phyloP scores from a whole-genome alignment of 495 filamentous ascomycete species.

The Thermothielavioides terrestris region DNA sequence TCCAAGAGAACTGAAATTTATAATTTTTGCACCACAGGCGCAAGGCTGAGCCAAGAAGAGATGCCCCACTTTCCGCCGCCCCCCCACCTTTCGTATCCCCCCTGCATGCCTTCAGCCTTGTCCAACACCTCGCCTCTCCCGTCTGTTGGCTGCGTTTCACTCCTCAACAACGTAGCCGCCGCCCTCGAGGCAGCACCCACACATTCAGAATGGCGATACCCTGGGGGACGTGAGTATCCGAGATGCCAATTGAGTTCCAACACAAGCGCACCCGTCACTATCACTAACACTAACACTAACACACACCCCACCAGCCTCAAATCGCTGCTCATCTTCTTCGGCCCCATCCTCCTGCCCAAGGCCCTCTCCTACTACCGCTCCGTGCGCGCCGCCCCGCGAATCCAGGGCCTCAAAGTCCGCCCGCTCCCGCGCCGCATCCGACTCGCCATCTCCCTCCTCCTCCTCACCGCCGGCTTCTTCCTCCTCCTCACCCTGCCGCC shows the following conservation, averaged over 20 bases:
- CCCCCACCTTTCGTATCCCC: background rate
- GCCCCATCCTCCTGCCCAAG: constrained; percentile 71
- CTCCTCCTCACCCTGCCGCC: constrained; percentile 57
- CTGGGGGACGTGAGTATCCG: constrained; percentile 43
- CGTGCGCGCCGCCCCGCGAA: constrained; percentile 38
- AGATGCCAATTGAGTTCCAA: too few relatives aligned
- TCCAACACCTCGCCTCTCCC: constrained; percentile 16
- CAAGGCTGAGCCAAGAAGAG: background rate
- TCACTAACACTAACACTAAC: background rate
- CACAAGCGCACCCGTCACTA: too few relatives aligned
- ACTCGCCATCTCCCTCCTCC: constrained; percentile 53
- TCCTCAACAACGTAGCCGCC: constrained; percentile 2
- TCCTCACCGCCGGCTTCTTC: constrained; percentile 43
- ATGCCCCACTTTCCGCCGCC: background rate
- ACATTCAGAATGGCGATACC: constrained; percentile 30
- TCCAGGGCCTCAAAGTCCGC: constrained; percentile 46
- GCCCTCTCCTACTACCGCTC: constrained; percentile 61
- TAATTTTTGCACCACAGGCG: constrained; percentile 9
- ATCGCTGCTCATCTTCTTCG: constrained; percentile 76
- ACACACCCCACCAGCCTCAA: constrained; percentile 46
- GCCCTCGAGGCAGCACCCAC: constrained; percentile 7
- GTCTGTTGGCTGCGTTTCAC: background rate
- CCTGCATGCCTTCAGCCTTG: constrained; percentile 12
- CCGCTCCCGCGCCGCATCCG: constrained; percentile 45
- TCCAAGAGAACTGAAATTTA: constrained; percentile 12